Conservation (phyloP, 768 basidiomycete genomes). For the Kwoniella sp. region DNA sequence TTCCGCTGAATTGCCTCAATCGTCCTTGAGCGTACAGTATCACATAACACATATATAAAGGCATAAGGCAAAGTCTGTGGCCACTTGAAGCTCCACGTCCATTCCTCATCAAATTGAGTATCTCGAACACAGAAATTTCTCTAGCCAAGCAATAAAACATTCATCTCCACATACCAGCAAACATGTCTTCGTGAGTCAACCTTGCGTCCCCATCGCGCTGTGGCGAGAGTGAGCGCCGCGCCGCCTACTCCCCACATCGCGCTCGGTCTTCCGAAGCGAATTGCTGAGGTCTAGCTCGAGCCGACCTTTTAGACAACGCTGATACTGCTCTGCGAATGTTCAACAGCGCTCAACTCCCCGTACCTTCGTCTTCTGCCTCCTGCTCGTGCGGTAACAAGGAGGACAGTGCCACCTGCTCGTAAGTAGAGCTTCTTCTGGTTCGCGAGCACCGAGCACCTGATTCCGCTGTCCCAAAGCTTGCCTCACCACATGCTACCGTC, state of each 20-base stretch:
- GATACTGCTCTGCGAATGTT: background rate
- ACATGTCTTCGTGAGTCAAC: constrained; percentile 12
- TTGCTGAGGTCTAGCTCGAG: too few relatives aligned
- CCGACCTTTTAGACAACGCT: background rate
- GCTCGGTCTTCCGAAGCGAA: constrained; percentile 11
- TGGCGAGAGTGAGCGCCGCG: too few relatives aligned
- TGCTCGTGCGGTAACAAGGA: constrained; percentile 37
- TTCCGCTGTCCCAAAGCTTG: background rate
- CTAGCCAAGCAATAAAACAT: too few relatives aligned
- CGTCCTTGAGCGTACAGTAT: background rate
- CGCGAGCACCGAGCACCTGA: background rate
- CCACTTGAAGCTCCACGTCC: background rate
- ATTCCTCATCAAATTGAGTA: background rate
- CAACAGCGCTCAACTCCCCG: constrained; percentile 20
- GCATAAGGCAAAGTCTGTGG: background rate
- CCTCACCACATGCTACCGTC: background rate
- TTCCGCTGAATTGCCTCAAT: constrained; percentile 1
- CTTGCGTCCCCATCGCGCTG: too few relatives aligned
- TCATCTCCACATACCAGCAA: background rate
- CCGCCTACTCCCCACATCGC: background rate
- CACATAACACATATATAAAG: background rate
- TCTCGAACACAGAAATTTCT: too few relatives aligned
- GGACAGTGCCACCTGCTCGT: constrained; percentile 37
- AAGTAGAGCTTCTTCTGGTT: constrained; percentile 9
- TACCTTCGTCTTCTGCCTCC: constrained; percentile 27